Percentiles rank a stretch among this genome's conserved stretches.
phyloP scores from a whole-genome alignment of 2,329 filamentous ascomycete species.

The Scorias spongiosa region DNA sequence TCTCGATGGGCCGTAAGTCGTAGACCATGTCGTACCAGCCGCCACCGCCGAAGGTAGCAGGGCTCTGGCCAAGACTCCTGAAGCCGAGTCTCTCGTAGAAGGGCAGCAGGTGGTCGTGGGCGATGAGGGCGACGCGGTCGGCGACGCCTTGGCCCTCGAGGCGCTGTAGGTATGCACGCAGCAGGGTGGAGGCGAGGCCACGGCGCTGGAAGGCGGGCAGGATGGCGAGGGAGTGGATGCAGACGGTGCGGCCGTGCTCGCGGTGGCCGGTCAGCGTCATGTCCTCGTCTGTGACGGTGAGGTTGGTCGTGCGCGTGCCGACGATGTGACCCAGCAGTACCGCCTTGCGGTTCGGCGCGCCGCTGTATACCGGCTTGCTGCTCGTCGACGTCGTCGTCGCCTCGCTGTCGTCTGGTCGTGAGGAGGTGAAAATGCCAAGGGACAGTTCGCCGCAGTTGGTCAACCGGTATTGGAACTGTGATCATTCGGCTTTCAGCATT shows the following conservation, averaged over 20 bases:
- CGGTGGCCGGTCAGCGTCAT: constrained; percentile 66
- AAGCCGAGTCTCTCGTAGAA: constrained; percentile 74
- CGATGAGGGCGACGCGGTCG: constrained; percentile 60
- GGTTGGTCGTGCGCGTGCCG: constrained; percentile 51
- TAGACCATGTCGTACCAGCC: constrained; percentile 70
- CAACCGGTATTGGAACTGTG: constrained; percentile 62
- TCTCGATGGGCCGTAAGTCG: constrained; percentile 5
- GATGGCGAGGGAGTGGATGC: constrained; percentile 69
- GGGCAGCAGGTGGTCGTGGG: constrained; percentile 54
- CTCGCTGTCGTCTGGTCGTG: constrained; percentile 31
- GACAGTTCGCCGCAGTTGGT: constrained; percentile 59
- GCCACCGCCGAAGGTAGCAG: constrained; percentile 59
- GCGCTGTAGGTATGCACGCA: constrained; percentile 64
- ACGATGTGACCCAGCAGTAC: constrained; percentile 66
- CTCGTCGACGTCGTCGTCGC: constrained; percentile 39
- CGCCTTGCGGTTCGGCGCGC: constrained; percentile 40
- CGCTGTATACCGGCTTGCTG: constrained; percentile 44
- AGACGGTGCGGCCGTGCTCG: constrained; percentile 58
- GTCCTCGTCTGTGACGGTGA: constrained; percentile 54
- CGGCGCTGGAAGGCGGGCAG: constrained; percentile 58
- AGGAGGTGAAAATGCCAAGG: constrained; percentile 64
- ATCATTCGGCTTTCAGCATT: constrained; percentile 3
- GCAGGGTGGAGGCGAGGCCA: constrained; percentile 56
- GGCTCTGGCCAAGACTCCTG: constrained; percentile 49
- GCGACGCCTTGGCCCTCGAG: constrained; percentile 56